phyloP scores from a whole-genome alignment of 2,329 filamentous ascomycete species.

The Aquanectria penicillioides region DNA sequence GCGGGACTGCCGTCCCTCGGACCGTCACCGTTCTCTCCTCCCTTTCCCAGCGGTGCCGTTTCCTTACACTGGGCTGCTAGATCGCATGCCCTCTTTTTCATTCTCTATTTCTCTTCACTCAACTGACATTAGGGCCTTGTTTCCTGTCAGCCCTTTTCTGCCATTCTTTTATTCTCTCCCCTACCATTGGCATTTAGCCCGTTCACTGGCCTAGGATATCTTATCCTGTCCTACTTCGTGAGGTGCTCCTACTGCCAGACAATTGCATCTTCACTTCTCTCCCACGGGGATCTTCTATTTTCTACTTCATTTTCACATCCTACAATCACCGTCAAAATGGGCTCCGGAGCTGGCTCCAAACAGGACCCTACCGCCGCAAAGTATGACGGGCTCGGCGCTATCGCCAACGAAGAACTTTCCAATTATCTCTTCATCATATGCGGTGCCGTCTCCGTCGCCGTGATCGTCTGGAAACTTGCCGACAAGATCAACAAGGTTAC shows the following conservation, averaged over 20 bases:
- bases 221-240: no score
- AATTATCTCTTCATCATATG: slow-evolving; percentile 72
- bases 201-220: no score
- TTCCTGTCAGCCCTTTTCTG: no score
- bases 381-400: slow-evolving; percentile 9
- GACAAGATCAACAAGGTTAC: slow-evolving; percentile 73
- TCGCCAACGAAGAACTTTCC: slow-evolving; percentile 61
- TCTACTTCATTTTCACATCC: neutral
- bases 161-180: no score
- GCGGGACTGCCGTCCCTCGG: neutral
- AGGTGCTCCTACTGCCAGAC: no score
- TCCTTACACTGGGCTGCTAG: no score
- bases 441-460: slow-evolving; percentile 67
- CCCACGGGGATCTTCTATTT: slow-evolving; percentile 1
- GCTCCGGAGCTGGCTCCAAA: slow-evolving; percentile 37
- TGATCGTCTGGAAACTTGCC: slow-evolving; percentile 74
- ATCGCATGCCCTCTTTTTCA: neutral
- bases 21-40: neutral
- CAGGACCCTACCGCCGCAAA: slow-evolving; percentile 23
- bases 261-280: no score
- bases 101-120: neutral
- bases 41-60: neutral
- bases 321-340: slow-evolving; percentile 27
- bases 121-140: no score
- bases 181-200: no score